Conservation (phyloP, 2,329 filamentous ascomycete species). For the Epichloe sibirici region DNA sequence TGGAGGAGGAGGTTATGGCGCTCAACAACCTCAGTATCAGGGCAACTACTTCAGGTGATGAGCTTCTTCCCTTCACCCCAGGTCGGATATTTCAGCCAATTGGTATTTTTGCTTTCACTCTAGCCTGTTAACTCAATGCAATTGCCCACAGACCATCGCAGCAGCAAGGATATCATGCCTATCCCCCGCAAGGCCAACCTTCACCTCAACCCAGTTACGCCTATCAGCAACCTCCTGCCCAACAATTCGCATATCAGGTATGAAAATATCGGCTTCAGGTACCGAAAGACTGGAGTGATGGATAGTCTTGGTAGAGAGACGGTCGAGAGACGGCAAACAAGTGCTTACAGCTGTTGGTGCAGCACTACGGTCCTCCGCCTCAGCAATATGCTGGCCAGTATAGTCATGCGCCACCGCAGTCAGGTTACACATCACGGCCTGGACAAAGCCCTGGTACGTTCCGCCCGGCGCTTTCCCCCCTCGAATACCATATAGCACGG, state of each 20-base stretch:
- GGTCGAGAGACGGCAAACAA: background rate
- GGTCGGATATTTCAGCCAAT: too few species aligned
- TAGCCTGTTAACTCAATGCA: background rate
- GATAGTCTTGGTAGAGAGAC: background rate
- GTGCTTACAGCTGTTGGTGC: background rate
- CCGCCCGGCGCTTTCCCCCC: too few species aligned
- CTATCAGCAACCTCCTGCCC: constrained; percentile 28
- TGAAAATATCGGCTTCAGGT: constrained; percentile 9
- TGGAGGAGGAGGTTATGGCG: constrained; percentile 31
- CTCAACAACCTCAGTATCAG: constrained; percentile 26
- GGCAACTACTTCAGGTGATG: constrained; percentile 19
- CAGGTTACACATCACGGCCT: constrained; percentile 36
- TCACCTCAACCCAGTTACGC: constrained; percentile 37
- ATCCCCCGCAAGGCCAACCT: constrained; percentile 33
- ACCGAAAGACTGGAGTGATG: constrained; percentile 16
- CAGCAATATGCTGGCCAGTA: constrained; percentile 21
- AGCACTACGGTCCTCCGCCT: constrained; percentile 19
- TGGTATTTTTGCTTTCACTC: background rate
- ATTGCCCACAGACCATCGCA: constrained; percentile 4
- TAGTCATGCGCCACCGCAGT: constrained; percentile 22
- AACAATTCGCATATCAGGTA: constrained; percentile 29
- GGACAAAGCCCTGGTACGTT: constrained; percentile 23
- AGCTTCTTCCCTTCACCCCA: background rate
- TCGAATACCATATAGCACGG: background rate
- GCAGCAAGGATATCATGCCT: constrained; percentile 19